Percentiles rank a stretch among this genome's conserved stretches.
Conservation (phyloP, 1,139 yeast species). For the Candida smagusa region DNA sequence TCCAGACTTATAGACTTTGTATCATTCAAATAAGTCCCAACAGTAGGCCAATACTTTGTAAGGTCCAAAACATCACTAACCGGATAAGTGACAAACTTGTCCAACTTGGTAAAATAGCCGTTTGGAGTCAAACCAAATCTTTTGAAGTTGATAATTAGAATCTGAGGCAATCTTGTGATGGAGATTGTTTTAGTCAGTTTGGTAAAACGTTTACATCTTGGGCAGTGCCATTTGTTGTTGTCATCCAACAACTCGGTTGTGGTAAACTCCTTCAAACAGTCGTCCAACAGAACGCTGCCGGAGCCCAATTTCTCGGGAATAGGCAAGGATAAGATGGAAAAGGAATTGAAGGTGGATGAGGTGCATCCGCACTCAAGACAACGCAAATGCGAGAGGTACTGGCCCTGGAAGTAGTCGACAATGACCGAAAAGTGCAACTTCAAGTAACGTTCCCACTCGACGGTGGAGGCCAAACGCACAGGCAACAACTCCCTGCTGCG, state of each 20-base stretch:
- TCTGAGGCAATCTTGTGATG: constrained; percentile 70
- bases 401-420: constrained; percentile 88
- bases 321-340: constrained; percentile 73
- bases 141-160: constrained; percentile 73
- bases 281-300: constrained; percentile 44
- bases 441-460: constrained; percentile 92
- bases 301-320: constrained; percentile 45
- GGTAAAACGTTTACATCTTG: constrained; percentile 67
- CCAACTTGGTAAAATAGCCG: constrained; percentile 54
- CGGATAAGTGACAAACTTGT: constrained; percentile 62
- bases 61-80: constrained; percentile 55
- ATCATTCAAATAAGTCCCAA: constrained; percentile 30
- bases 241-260: constrained; percentile 68
- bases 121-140: constrained; percentile 58
- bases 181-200: constrained; percentile 66
- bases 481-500: constrained; percentile 69
- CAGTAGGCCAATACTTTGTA: constrained; percentile 76
- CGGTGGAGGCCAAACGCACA: constrained; percentile 79
- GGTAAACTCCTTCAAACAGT: constrained; percentile 71
- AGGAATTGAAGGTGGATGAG: constrained; percentile 85
- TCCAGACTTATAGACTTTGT: constrained; percentile 25
- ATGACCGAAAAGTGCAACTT: constrained; percentile 81
- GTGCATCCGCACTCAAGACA: constrained; percentile 76
- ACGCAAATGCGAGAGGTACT: constrained; percentile 73
- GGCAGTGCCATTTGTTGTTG: constrained; percentile 88